A percentile compares a stretch with the other conserved stretches of the same genome.
These are phyloP conservation scores for Globisporangium spinosum DNA, from an alignment of 352 stramenopile species.

Conservation along the genomic window DNA sequence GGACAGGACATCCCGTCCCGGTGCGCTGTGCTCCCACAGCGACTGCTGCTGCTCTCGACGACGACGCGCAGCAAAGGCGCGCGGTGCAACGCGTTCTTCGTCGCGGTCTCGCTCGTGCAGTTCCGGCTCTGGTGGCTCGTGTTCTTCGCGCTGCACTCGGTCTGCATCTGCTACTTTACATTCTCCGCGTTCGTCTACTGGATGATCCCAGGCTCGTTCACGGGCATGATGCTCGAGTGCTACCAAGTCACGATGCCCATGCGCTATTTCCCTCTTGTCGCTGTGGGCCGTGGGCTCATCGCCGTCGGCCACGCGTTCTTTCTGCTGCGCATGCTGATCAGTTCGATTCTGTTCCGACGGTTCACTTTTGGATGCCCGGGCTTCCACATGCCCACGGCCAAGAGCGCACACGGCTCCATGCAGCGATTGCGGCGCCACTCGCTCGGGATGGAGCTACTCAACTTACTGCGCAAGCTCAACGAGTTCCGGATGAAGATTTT, in stretches of 20 bases:
- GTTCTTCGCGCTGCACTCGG: slow-evolving; percentile 7
- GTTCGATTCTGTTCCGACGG: slow-evolving; percentile 1
- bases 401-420: background rate
- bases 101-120: slow-evolving; percentile 7
- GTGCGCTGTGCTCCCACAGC: background rate
- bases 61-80: background rate
- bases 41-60: slow-evolving; percentile 9
- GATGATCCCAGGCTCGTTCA: slow-evolving; percentile 4
- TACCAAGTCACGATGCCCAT: slow-evolving; percentile 12
- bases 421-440: background rate
- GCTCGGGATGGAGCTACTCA: background rate
- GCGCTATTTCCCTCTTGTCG: slow-evolving; percentile 6
- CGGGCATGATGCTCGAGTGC: slow-evolving; percentile 8
- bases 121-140: slow-evolving; percentile 18
- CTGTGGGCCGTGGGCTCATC: slow-evolving; percentile 1
- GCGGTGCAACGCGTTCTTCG: slow-evolving; percentile 12
- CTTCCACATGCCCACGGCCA: slow-evolving; percentile 4
- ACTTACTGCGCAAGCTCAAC: background rate
- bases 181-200: slow-evolving; percentile 12
- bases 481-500: slow-evolving; percentile 6
- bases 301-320: slow-evolving; percentile 14
- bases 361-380: slow-evolving; percentile 12
- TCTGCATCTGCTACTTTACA: slow-evolving; percentile 12
- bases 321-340: slow-evolving; percentile 17
- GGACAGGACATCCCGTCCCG: background rate